Base-by-base conservation (phyloP, 1,284 basidiomycete genomes). In the Erythrobasidium hasegawianum region DNA sequence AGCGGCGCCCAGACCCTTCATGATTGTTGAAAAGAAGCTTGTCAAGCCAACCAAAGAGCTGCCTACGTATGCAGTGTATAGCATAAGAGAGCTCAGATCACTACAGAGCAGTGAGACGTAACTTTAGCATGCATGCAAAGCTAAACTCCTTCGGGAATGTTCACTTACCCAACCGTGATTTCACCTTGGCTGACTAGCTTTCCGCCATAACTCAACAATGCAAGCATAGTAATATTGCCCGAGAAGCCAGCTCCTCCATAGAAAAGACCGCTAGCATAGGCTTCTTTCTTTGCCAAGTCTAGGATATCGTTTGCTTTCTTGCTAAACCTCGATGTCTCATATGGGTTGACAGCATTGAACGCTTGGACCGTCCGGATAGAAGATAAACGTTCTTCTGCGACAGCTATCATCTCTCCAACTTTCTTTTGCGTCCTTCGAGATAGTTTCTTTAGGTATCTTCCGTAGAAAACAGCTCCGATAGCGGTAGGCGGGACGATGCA, bases 391-490 rank as follows among this genome's bases (percentile, higher is more conserved):
- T 98, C 96, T 70, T 92, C 87, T 1, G 94, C 92, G 7, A 86
- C 83, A 67, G 24, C 49, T 5, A 72, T 68, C 67, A 74, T 69
- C 52, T 73, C 61, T 49, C 69, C 64, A 49, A 97, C 83, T 1
- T 92, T 90, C 75, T 95, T 91, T 76, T 98, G 95, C 3, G 94
- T 96, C 73, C 86, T 81, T 75, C 90, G 91, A 14, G 91, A 93
- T 2, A 98, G 83, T 70, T 87, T 87, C 75, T 95, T 93, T 56
- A 98, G 80, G 78, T 97, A 98, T 13, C 92, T 85, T 65, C 95
- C 95, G 75, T 97, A 98, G 76, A 93, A 90, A 16, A 97, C 94
- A 52, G 93, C 94, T 70, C 92, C 94, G 65, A 98, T 83, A 7
- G 93, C 95, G 9, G 97, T 87, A 0, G 95, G 95, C 4, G 95